phyloP scores from a whole-genome alignment of 352 stramenopile genomes.

The Phytophthora colocasiae region DNA sequence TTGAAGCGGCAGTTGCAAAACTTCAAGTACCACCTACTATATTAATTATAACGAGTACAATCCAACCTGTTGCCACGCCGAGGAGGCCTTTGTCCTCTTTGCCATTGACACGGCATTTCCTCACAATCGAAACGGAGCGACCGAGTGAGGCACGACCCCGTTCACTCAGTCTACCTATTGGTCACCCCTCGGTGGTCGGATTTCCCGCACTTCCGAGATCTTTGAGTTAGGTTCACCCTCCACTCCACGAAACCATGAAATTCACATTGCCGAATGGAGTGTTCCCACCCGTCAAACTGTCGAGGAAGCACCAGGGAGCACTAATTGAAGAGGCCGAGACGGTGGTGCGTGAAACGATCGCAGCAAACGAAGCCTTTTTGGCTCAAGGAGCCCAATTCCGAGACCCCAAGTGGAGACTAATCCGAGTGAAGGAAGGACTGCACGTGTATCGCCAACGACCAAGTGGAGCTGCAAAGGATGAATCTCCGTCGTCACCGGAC shows the following conservation, averaged over 20 bases:
- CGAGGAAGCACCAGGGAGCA: constrained; percentile 30
- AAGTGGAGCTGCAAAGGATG: background rate
- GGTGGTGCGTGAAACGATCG: constrained; percentile 52
- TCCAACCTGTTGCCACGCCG: constrained; percentile 9
- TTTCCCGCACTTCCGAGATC: background rate
- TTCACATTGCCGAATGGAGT: constrained; percentile 50
- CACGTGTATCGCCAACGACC: constrained; percentile 39
- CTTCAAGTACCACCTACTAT: background rate
- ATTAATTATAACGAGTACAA: background rate
- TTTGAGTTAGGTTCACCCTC: background rate
- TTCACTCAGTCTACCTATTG: background rate
- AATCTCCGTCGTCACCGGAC: background rate
- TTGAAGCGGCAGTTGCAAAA: constrained; percentile 6
- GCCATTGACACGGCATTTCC: constrained; percentile 1
- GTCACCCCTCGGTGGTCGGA: constrained; percentile 4
- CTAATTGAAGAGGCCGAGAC: constrained; percentile 45
- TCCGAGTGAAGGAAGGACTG: constrained; percentile 52
- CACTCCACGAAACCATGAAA: constrained; percentile 21
- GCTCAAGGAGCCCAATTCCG: constrained; percentile 30
- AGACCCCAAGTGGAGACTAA: constrained; percentile 41
- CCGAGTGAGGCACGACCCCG: constrained; percentile 6
- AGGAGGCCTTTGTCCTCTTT: background rate
- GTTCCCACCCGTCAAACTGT: constrained; percentile 40
- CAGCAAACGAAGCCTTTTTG: constrained; percentile 47
- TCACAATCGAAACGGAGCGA: constrained; percentile 18